Base-by-base conservation (phyloP, 176 grass and related monocot species). In the Pharus latifolius region DNA sequence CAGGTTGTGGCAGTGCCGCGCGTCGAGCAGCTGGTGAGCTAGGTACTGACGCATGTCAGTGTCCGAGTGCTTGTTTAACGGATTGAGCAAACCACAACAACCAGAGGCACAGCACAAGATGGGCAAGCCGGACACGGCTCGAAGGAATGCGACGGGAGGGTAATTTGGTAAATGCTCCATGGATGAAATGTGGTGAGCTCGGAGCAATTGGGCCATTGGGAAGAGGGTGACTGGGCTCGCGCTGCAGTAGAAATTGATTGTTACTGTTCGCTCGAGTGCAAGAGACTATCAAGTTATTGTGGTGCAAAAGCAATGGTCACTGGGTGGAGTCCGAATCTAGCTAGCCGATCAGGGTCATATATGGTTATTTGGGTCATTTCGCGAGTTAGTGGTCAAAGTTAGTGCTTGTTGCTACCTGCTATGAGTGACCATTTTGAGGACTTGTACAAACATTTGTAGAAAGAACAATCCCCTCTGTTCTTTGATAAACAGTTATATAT, bases 11-110 rank as follows among this genome's bases (percentile, higher is more conserved):
- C 77, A 48, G 49, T 65, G 49, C 79, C 51, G 8, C 69, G 68
- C 45, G 76, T 48, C 10, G 67, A 79, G 72, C 81, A 91, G 61
- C 81, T 81, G 14, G 83, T 89, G 67, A 80, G 71, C 69, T 92
- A 87, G 69, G 24, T 20, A n/a, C 52, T n/a, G 16, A 24, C 37
- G 17, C 53, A 20, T 10, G 55, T 45, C 76, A 46, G n/a, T 43
- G 23, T 3, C 26, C 38, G 20, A 10, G 8, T 20, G 7, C 30
- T 1, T 16, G 23, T 70, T 15, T 30, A 4, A n/a, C 22, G 70
- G 37, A 48, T 31, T 24, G 20, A 7, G 16, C 17, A 22, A 17
- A 19, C 25, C 79, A 66, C 52, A 49, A 13, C n/a, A 9, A 53
- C 60, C 53, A 28, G 11, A 14, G 37, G 46, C 75, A 35, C 74